phyloP scores from a whole-genome alignment of 805 yeast genomes.

The Zygoascus flipseniorum region DNA sequence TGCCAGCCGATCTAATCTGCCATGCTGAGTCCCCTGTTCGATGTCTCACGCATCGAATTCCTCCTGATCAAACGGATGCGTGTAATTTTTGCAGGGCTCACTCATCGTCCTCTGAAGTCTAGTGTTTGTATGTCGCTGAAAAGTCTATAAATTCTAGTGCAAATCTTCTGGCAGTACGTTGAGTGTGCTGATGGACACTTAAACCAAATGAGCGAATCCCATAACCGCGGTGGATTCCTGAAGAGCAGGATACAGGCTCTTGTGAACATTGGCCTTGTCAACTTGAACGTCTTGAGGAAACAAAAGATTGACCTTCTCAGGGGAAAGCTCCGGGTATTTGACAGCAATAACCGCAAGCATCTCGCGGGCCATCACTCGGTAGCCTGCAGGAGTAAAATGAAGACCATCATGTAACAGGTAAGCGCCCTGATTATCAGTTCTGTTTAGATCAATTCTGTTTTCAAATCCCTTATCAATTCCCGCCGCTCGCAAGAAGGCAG shows the following conservation, averaged over 20 bases:
- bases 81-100: too few relatives aligned
- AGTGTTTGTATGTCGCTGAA: too few relatives aligned
- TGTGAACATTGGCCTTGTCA: neutral
- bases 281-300: neutral
- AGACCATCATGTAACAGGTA: slow-evolving; percentile 43
- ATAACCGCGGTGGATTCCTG: neutral
- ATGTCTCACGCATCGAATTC: too few relatives aligned
- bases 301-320: slow-evolving; percentile 25
- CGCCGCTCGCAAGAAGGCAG: slow-evolving; percentile 31
- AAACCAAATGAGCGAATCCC: neutral
- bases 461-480: neutral
- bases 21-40: too few relatives aligned
- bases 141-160: too few relatives aligned
- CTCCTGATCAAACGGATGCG: too few relatives aligned
- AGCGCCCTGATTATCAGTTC: neutral
- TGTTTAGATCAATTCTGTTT: neutral
- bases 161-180: too few relatives aligned
- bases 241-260: neutral
- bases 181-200: too few relatives aligned
- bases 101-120: too few relatives aligned
- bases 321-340: slow-evolving; percentile 41
- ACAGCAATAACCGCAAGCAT: slow-evolving; percentile 33
- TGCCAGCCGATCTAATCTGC: too few relatives aligned
- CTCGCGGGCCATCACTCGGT: slow-evolving; percentile 39
- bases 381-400: slow-evolving; percentile 50